A percentile compares a stretch with the other conserved stretches of the same genome.
These are phyloP conservation scores for Penicillium lividum DNA, from an alignment of 495 filamentous ascomycete species.

Conservation along the genomic window DNA sequence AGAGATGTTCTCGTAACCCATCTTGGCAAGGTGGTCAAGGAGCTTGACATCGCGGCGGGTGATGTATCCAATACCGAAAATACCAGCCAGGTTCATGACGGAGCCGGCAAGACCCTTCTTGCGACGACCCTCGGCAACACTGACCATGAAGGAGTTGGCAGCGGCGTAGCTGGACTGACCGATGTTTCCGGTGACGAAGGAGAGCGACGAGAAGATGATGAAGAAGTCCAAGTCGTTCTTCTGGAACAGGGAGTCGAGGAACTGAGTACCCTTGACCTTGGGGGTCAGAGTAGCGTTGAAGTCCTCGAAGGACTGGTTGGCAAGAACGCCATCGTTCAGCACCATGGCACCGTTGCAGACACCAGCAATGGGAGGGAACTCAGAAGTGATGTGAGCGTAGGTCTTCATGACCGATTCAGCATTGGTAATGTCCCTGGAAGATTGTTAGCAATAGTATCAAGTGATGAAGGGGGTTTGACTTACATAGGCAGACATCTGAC, in stretches of 20 bases:
- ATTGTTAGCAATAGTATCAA: not conserved
- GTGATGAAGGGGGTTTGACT: not conserved
- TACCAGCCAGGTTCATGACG: constrained; percentile 44
- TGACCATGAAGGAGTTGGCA: constrained; percentile 53
- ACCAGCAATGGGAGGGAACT: constrained; percentile 23
- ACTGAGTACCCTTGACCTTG: constrained; percentile 22
- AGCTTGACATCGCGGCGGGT: constrained; percentile 5
- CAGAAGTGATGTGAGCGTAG: not conserved
- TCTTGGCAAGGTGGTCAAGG: not conserved
- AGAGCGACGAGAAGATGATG: constrained; percentile 32
- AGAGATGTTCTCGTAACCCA: constrained; percentile 1
- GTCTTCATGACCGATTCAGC: not conserved
- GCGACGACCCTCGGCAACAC: constrained; percentile 30
- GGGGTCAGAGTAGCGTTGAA: constrained; percentile 15
- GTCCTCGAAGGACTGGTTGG: constrained; percentile 11
- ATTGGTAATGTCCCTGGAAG: constrained; percentile 2
- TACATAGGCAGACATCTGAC: not conserved
- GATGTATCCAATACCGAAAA: constrained; percentile 50
- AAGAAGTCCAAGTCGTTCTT: constrained; percentile 36
- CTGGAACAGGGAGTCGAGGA: constrained; percentile 26
- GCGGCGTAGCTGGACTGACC: constrained; percentile 54
- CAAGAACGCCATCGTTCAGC: constrained; percentile 17
- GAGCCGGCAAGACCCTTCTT: constrained; percentile 34
- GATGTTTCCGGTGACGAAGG: constrained; percentile 25
- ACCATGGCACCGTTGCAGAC: constrained; percentile 26